Percentiles rank a stretch among this genome's conserved stretches.
These are phyloP conservation scores for Cryptosporidium ryanae DNA, from an alignment of 169 alveolate genomes.

Conservation along the genomic window DNA sequence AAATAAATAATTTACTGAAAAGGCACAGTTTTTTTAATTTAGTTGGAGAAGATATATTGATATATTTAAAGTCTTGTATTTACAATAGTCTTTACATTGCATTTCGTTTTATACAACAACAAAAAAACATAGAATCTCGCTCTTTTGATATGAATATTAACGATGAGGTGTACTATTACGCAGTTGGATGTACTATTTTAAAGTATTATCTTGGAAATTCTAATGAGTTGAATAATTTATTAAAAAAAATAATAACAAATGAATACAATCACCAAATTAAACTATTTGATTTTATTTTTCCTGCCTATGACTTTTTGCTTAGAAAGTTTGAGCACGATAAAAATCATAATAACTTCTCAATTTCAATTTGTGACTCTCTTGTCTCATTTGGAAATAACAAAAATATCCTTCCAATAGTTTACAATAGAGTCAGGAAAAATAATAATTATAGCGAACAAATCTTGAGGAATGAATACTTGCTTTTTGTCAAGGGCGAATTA, in stretches of 20 bases:
- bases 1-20: not conserved
- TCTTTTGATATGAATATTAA: not conserved
- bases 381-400: constrained; percentile 40
- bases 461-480: not conserved
- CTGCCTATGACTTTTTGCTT: constrained; percentile 16
- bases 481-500: constrained; percentile 61
- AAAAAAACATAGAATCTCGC: not conserved
- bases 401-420: constrained; percentile 36
- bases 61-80: not conserved
- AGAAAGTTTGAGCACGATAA: not conserved
- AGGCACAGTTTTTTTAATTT: not conserved
- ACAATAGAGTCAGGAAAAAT: constrained; percentile 12
- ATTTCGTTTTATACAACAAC: constrained; percentile 4
- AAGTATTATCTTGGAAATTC: not conserved
- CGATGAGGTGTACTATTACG: constrained; percentile 18
- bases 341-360: not conserved
- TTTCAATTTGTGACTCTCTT: constrained; percentile 18
- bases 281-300: constrained; percentile 43
- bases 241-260: not conserved
- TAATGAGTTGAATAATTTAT: not conserved
- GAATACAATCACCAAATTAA: not conserved
- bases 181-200: constrained; percentile 5
- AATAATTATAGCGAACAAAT: not conserved
- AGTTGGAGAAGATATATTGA: not conserved
- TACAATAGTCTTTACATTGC: constrained; percentile 20